Conservation (phyloP, 768 basidiomycete genomes). For the Suillus decipiens region DNA sequence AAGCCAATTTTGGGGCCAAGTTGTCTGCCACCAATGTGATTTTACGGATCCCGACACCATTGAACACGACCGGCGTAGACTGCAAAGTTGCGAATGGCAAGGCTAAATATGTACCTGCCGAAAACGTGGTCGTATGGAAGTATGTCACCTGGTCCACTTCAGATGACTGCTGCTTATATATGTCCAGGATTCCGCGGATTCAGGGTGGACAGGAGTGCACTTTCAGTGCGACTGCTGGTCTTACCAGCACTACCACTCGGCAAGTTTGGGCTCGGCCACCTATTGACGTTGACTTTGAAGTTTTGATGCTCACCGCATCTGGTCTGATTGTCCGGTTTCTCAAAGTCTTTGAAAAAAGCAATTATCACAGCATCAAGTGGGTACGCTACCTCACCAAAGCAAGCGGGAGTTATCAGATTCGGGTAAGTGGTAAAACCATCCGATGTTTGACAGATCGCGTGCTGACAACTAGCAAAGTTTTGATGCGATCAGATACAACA, state of each 20-base stretch:
- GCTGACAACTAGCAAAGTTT: constrained; percentile 23
- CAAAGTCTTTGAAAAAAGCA: constrained; percentile 96
- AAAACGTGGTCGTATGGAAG: constrained; percentile 99
- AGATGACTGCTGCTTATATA: constrained; percentile 10
- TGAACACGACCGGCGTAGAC: constrained; percentile 91
- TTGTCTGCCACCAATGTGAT: constrained; percentile 92
- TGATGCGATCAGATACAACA: constrained; percentile 17
- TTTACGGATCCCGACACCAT: constrained; percentile 91
- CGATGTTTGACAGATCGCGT: not conserved
- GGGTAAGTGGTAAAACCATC: constrained; percentile 58
- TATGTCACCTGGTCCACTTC: constrained; percentile 43
- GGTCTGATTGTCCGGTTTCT: constrained; percentile 95
- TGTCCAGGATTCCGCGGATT: constrained; percentile 77
- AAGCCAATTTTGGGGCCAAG: constrained; percentile 89
- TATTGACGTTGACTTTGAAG: constrained; percentile 98
- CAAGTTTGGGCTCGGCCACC: constrained; percentile 99
- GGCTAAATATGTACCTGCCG: constrained; percentile 95
- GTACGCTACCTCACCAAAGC: constrained; percentile 94
- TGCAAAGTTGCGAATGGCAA: constrained; percentile 92
- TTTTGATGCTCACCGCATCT: constrained; percentile 97
- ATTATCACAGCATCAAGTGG: constrained; percentile 95
- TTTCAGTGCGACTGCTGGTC: constrained; percentile 75
- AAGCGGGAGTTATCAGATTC: constrained; percentile 89
- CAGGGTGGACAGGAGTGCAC: constrained; percentile 93
- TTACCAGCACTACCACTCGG: constrained; percentile 87